These are phyloP conservation scores for Raffaelea arxii DNA, from an alignment of 2,329 filamentous ascomycete genomes.

Conservation along the genomic window DNA sequence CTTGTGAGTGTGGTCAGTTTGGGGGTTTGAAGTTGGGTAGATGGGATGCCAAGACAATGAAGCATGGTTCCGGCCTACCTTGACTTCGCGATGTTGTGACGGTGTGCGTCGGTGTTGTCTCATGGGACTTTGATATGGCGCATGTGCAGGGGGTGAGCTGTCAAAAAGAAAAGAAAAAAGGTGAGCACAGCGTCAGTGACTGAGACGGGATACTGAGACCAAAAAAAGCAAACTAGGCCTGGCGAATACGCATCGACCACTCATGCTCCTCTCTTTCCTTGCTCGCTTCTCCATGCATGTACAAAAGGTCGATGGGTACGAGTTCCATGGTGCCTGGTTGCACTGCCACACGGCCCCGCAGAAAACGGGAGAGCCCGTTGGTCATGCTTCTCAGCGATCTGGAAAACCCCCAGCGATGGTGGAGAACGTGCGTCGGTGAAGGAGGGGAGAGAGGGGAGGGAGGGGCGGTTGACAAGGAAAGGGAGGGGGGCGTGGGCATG, in stretches of 20 bases:
- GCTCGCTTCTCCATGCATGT: too few species aligned
- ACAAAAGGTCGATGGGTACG: not conserved
- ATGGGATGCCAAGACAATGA: not conserved
- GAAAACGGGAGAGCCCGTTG: constrained; percentile 10
- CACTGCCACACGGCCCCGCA: constrained; percentile 15
- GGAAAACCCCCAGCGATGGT: not conserved
- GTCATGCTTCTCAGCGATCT: not conserved
- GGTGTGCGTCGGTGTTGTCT: constrained; percentile 49
- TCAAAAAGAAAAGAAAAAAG: constrained; percentile 1
- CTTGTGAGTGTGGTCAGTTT: constrained; percentile 30
- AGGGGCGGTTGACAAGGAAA: not conserved
- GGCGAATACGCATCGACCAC: too few species aligned
- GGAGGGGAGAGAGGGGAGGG: not conserved
- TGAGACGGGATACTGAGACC: too few species aligned
- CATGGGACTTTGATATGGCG: constrained; percentile 41
- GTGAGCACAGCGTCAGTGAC: constrained; percentile 2
- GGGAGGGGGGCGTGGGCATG: not conserved
- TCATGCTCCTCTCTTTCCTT: too few species aligned
- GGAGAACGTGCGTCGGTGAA: not conserved
- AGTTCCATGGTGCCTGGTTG: constrained; percentile 1
- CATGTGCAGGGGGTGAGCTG: constrained; percentile 34
- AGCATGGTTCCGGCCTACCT: constrained; percentile 28
- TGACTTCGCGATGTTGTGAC: constrained; percentile 47
- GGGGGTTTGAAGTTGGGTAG: not conserved
- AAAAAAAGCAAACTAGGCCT: too few species aligned